Evolutionary conservation across 1,284 basidiomycete species (phyloP).

Genomic region (Malassezia globosa): DNA sequence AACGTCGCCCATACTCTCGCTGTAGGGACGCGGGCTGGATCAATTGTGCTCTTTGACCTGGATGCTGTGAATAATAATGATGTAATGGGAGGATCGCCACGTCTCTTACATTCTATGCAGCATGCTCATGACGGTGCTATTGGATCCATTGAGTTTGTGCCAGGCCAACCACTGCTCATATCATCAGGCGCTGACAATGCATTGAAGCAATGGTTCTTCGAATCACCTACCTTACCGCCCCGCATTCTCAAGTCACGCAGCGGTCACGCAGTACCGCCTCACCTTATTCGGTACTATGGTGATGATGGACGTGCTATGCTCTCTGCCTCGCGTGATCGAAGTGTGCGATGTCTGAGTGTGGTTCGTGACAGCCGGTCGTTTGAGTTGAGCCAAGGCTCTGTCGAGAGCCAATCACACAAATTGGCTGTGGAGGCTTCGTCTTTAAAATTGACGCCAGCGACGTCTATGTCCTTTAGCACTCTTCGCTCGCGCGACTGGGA

Average conservation of each 20-base stretch:
- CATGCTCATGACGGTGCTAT: conserved; percentile 37
- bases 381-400: conserved; percentile 82
- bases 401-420: conserved; percentile 63
- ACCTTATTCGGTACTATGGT: conserved; percentile 86
- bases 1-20: conserved; percentile 46
- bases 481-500: conserved; percentile 91
- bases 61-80: conserved; percentile 18
- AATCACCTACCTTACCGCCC: conserved; percentile 57
- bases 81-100: conserved; percentile 10
- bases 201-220: conserved; percentile 79
- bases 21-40: conserved; percentile 34
- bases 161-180: conserved; percentile 32
- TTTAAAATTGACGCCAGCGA: conserved; percentile 56
- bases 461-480: conserved; percentile 65
- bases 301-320: conserved; percentile 88
- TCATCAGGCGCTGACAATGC: conserved; percentile 40
- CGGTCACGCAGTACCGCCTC: conserved; percentile 81
- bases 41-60: conserved; percentile 41
- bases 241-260: conserved; percentile 78
- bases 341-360: conserved; percentile 76
- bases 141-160: conserved; percentile 36
- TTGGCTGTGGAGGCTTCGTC: conserved; percentile 65
- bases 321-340: conserved; percentile 56
- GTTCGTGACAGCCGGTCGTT: conserved; percentile 56
- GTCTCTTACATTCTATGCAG: conserved; percentile 39